Conservation (phyloP, 495 filamentous ascomycete species). For the Niebla homalea region DNA sequence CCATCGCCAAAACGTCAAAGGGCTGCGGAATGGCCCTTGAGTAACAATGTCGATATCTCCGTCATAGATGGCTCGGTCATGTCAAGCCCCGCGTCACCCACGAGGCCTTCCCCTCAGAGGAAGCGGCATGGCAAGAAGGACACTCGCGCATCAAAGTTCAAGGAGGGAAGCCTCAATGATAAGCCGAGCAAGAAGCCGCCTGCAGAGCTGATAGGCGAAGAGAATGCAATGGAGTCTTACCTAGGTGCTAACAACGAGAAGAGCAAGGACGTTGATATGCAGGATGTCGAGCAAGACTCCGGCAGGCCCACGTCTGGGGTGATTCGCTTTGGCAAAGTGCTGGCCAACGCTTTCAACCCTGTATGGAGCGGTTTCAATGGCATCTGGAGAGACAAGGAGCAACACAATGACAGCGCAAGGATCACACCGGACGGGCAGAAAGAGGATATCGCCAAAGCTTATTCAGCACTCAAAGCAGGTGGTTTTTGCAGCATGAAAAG, state of each 20-base stretch:
- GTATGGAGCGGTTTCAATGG: constrained; percentile 31
- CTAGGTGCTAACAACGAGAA: neutral
- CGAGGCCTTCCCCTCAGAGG: constrained; percentile 10
- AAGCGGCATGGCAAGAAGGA: neutral
- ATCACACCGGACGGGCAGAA: constrained; percentile 25
- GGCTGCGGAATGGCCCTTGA: constrained; percentile 16
- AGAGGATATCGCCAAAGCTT: constrained; percentile 39
- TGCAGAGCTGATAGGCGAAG: constrained; percentile 42
- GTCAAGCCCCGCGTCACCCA: constrained; percentile 12
- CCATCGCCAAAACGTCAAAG: constrained; percentile 13
- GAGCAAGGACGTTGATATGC: neutral
- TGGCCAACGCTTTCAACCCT: constrained; percentile 42
- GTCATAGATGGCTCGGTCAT: neutral
- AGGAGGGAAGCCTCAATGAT: constrained; percentile 69
- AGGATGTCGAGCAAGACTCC: constrained; percentile 13
- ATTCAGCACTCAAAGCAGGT: constrained; percentile 46
- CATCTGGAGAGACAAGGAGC: constrained; percentile 24
- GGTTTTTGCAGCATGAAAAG: constrained; percentile 37
- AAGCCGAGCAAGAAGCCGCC: constrained; percentile 56
- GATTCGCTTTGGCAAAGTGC: constrained; percentile 45
- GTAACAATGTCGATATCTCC: constrained; percentile 2
- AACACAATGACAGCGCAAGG: constrained; percentile 21
- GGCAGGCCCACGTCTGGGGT: constrained; percentile 31
- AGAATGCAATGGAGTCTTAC: constrained; percentile 18
- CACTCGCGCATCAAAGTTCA: constrained; percentile 45